A percentile compares a stretch with the other conserved stretches of the same genome.
phyloP scores from a whole-genome alignment of 305 asterid species.

The Petunia hybrid region DNA sequence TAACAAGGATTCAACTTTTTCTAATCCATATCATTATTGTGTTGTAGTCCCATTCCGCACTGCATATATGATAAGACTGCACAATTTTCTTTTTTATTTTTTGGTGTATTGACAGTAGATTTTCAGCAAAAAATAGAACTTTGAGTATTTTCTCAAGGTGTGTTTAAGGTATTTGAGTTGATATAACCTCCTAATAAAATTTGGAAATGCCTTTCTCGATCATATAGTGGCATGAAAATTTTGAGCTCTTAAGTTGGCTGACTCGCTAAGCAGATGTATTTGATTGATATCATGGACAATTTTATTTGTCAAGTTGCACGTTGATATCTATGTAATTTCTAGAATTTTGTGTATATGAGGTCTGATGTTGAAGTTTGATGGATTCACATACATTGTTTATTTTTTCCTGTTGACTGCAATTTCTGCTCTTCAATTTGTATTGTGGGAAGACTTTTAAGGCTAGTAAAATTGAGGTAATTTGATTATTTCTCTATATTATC shows the following conservation, averaged over 20 bases:
- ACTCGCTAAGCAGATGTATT: neutral
- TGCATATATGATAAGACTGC: neutral
- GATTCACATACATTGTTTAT: slow-evolving; percentile 23
- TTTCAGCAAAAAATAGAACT: neutral
- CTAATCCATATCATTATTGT: neutral
- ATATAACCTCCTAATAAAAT: neutral
- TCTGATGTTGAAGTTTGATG: neutral
- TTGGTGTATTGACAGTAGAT: neutral
- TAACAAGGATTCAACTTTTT: neutral
- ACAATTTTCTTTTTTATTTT: neutral
- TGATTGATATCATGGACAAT: neutral
- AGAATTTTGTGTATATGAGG: neutral
- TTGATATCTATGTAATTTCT: neutral
- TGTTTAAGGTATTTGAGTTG: neutral
- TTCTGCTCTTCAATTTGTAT: slow-evolving; percentile 95
- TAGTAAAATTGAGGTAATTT: slow-evolving; percentile 93
- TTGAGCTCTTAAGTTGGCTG: neutral
- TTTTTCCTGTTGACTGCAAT: slow-evolving; percentile 71
- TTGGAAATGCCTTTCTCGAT: neutral
- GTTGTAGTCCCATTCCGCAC: neutral
- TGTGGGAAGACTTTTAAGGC: slow-evolving; percentile 98
- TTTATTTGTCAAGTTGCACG: neutral
- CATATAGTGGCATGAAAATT: neutral
- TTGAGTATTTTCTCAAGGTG: neutral
- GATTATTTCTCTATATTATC: neutral